Conservation (phyloP, 345 rosid species). For the Euphorbia lathyris region DNA sequence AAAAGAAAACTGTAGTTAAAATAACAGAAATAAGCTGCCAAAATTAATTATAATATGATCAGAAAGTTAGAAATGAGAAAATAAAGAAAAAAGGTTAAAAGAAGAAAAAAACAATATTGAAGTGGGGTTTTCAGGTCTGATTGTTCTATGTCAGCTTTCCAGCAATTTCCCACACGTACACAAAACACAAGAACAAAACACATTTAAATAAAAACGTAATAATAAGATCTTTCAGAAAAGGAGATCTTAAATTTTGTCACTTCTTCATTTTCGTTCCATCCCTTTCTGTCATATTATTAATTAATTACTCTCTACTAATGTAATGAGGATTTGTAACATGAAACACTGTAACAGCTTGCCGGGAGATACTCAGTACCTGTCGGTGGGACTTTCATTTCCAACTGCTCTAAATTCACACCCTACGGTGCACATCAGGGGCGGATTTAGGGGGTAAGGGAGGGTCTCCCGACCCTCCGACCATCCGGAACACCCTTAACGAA, state of each 20-base stretch:
- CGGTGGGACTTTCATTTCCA: conserved; percentile 18
- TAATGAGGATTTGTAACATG: neutral
- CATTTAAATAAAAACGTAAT: neutral
- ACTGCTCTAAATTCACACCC: too few species aligned
- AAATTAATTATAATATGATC: too few species aligned
- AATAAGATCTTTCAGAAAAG: neutral
- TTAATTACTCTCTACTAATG: neutral
- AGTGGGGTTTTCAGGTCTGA: neutral
- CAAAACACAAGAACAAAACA: conserved; percentile 1
- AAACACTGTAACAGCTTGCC: conserved; percentile 25
- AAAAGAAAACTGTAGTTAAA: too few species aligned
- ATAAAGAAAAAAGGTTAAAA: too few species aligned
- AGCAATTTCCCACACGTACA: conserved; percentile 7
- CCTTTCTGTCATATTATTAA: neutral
- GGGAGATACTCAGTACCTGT: conserved; percentile 28
- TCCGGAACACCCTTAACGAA: too few species aligned
- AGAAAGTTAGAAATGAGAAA: too few species aligned
- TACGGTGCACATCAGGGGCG: too few species aligned
- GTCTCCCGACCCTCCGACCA: too few species aligned
- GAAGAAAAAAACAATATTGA: neutral
- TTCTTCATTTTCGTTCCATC: conserved; percentile 22
- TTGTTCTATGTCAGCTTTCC: conserved; percentile 29
- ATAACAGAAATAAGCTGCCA: too few species aligned
- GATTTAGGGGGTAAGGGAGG: too few species aligned
- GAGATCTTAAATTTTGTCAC: conserved; percentile 9